Percentiles rank a stretch among this genome's conserved stretches.
Conservation (phyloP, 2,329 filamentous ascomycete genomes). For the Orbilia blumenaviensis region DNA sequence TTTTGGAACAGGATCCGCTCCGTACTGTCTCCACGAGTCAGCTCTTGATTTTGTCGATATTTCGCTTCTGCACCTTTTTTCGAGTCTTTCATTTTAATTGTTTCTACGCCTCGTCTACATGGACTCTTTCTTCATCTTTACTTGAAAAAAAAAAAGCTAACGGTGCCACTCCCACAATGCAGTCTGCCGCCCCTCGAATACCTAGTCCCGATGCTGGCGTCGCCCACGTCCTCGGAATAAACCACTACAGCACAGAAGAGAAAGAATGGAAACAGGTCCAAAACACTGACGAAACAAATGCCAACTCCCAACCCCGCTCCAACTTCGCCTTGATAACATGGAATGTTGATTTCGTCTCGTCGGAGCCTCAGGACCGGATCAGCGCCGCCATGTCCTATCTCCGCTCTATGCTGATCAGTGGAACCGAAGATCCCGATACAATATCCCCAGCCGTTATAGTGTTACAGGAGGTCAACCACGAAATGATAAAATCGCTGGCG, state of each 20-base stretch:
- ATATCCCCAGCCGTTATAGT: slow-evolving; percentile 44
- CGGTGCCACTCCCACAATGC: slow-evolving; percentile 7
- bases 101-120: too few relatives aligned
- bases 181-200: slow-evolving; percentile 15
- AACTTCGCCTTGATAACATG: slow-evolving; percentile 49
- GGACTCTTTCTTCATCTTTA: not conserved
- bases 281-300: slow-evolving; percentile 27
- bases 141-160: not conserved
- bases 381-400: slow-evolving; percentile 44
- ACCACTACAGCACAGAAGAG: slow-evolving; percentile 38
- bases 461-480: slow-evolving; percentile 36
- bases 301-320: slow-evolving; percentile 14
- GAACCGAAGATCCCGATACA: slow-evolving; percentile 23
- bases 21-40: too few relatives aligned
- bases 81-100: not conserved
- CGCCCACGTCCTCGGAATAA: slow-evolving; percentile 37
- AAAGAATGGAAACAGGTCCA: slow-evolving; percentile 38
- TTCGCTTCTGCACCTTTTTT: not conserved
- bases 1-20: not conserved
- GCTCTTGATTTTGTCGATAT: too few relatives aligned
- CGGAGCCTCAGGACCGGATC: slow-evolving; percentile 42
- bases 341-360: slow-evolving; percentile 45
- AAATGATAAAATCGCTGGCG: slow-evolving; percentile 59
- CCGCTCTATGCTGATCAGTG: slow-evolving; percentile 41
- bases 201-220: slow-evolving; percentile 35